Percentiles rank a stretch among this genome's conserved stretches.
phyloP scores from a whole-genome alignment of 2,329 filamentous ascomycete genomes.

The Pezicula radicicola region DNA sequence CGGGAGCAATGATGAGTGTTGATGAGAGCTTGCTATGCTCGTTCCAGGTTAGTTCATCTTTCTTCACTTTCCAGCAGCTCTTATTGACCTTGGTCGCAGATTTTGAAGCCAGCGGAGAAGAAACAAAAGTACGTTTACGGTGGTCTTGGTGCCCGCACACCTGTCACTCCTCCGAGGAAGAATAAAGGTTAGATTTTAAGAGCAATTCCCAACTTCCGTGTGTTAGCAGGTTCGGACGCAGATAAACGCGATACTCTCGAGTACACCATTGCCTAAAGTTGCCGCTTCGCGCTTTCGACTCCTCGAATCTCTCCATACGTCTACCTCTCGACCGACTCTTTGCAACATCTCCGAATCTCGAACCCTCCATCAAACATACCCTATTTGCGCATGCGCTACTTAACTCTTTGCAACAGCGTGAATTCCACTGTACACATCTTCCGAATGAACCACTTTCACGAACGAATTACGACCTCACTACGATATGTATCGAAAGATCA shows the following conservation, averaged over 20 bases:
- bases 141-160: constrained; percentile 67
- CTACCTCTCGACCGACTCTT: neutral
- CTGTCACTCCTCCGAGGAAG: constrained; percentile 69
- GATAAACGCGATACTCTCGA: constrained; percentile 53
- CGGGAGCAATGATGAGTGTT: constrained; percentile 99
- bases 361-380: constrained; percentile 1
- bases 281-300: neutral
- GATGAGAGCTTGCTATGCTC: constrained; percentile 98
- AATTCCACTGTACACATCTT: neutral
- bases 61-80: neutral
- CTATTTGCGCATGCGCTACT: neutral
- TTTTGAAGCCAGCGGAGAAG: constrained; percentile 99
- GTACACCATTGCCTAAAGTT: constrained; percentile 1
- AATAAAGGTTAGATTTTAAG: constrained; percentile 61
- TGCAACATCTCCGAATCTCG: neutral
- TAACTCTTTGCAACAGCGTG: neutral
- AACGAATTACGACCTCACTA: constrained; percentile 1
- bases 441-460: neutral
- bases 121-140: constrained; percentile 99
- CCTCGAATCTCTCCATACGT: neutral
- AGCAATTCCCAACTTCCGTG: constrained; percentile 69
- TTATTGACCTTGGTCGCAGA: constrained; percentile 49
- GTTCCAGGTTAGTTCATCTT: constrained; percentile 70
- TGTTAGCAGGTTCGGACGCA: constrained; percentile 92
- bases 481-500: neutral